Base-by-base conservation (phyloP, 441 rosid genomes). In the Croton laevigatus region DNA sequence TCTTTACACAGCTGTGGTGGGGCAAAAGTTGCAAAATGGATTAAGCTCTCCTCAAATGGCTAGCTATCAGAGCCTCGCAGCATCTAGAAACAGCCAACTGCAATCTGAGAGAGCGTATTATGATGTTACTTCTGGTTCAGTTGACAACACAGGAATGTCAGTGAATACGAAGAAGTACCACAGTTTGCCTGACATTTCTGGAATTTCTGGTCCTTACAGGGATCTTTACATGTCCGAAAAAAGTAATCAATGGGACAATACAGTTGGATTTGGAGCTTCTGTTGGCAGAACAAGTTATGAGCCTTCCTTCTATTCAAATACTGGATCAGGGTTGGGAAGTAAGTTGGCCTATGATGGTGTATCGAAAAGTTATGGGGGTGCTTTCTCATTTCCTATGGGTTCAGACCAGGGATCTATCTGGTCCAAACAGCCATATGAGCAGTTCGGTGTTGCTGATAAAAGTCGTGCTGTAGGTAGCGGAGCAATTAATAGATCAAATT, bases 391-490 rank as follows among this genome's bases (percentile, higher is more conserved):
- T 61, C 77, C 79, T 55, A 71, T 79, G 61, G 79, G 76, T 69
- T 42, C 90, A 3, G 82, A 80, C 66, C 73, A 85, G 17, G 87
- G 91, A 71, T 96, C 99, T 7, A 88, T 93, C 55, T 96, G 99
- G 99, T 91, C 96, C 23, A 86, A 86, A 80, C 98, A 96, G 78
- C 99, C 97, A 48, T 88, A 83, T 78, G 99, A 96, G 88, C 98
- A 91, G 85, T 93, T 96, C 82, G 97, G 97, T 59, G 82, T 88
- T 44, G 92, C 89, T 34, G 97, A 89, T 68, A 93, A 80, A 76
- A 77, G 68, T 65, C 79, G 78, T 16, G 77, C 75, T 54, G 82
- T 78, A 65, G 91, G 90, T 34, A 80, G 86, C 69, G 90, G 80
- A 66, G 62, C 78, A 54, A 89, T 87, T 71, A 87, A 70, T 79